A percentile compares a stretch with the other conserved stretches of the same genome.
Evolutionary conservation across 805 yeast genomes (phyloP).

Genomic region (Komagataella populi): DNA sequence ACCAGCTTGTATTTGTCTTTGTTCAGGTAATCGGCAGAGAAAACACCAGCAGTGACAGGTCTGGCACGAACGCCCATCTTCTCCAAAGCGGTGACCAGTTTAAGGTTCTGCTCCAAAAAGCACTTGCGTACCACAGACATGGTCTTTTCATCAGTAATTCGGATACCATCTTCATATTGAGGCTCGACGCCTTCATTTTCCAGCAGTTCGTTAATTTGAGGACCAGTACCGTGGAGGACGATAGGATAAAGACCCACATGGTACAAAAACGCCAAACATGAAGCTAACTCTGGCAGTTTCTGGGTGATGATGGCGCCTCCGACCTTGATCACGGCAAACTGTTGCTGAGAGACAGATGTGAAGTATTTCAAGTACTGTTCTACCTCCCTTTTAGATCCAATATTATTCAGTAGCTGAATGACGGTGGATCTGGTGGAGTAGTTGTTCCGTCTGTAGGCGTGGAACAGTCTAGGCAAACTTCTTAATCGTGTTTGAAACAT

Average conservation of each 20-base stretch:
- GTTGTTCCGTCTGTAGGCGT: not conserved
- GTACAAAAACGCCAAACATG: constrained; percentile 88
- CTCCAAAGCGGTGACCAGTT: constrained; percentile 91
- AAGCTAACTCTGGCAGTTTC: constrained; percentile 83
- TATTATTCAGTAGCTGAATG: constrained; percentile 85
- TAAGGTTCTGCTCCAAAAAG: constrained; percentile 89
- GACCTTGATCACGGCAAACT: constrained; percentile 95
- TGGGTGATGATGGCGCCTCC: constrained; percentile 99
- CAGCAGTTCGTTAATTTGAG: constrained; percentile 88
- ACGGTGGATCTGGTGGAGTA: constrained; percentile 87
- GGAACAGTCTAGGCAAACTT: not conserved
- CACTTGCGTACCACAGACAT: constrained; percentile 95
- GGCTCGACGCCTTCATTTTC: constrained; percentile 95
- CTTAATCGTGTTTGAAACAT: not conserved
- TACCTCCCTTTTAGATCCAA: constrained; percentile 95
- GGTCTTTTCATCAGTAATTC: constrained; percentile 88
- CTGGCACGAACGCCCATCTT: constrained; percentile 95
- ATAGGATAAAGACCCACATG: constrained; percentile 97
- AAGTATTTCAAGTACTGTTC: constrained; percentile 95
- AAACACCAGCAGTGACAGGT: constrained; percentile 97
- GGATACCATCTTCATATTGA: constrained; percentile 88
- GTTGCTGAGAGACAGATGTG: constrained; percentile 92
- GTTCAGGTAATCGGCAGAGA: constrained; percentile 84
- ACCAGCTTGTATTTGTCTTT: constrained; percentile 85
- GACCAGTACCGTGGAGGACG: constrained; percentile 97